phyloP scores from a whole-genome alignment of 108 stramenopile genomes.

The Chaetoceros muelleri region DNA sequence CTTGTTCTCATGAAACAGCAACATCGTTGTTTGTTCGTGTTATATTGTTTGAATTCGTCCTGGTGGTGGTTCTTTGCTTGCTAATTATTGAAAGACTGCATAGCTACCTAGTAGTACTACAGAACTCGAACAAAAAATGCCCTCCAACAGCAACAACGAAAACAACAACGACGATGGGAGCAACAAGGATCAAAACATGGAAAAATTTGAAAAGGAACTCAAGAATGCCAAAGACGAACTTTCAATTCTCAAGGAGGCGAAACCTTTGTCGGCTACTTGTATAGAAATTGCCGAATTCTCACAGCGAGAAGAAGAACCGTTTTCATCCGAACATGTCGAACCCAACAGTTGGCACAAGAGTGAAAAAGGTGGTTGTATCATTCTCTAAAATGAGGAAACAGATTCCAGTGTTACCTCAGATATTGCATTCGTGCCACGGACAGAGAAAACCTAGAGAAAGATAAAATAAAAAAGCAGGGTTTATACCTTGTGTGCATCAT shows the following conservation, averaged over 20 bases:
- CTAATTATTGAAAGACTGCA: neutral
- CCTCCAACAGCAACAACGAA: neutral
- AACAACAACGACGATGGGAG: neutral
- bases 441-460: too few relatives aligned
- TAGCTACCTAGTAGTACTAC: neutral
- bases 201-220: conserved; percentile 20
- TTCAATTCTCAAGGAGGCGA: conserved; percentile 18
- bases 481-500: too few relatives aligned
- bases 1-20: neutral
- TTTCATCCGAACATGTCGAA: conserved; percentile 10
- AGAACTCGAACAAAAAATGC: neutral
- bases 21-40: neutral
- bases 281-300: conserved; percentile 14
- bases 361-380: conserved; percentile 19
- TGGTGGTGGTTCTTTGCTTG: neutral
- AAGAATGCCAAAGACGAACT: conserved; percentile 20
- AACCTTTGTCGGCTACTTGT: conserved; percentile 15
- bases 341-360: conserved; percentile 26
- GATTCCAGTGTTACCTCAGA: too few relatives aligned
- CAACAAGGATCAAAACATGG: conserved; percentile 5
- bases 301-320: conserved; percentile 21
- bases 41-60: neutral
- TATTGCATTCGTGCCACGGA: too few relatives aligned
- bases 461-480: too few relatives aligned
- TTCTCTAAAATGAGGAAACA: too few relatives aligned